phyloP scores from a whole-genome alignment of 2,329 filamentous ascomycete species.

The Aspergillus quadrilineatus region DNA sequence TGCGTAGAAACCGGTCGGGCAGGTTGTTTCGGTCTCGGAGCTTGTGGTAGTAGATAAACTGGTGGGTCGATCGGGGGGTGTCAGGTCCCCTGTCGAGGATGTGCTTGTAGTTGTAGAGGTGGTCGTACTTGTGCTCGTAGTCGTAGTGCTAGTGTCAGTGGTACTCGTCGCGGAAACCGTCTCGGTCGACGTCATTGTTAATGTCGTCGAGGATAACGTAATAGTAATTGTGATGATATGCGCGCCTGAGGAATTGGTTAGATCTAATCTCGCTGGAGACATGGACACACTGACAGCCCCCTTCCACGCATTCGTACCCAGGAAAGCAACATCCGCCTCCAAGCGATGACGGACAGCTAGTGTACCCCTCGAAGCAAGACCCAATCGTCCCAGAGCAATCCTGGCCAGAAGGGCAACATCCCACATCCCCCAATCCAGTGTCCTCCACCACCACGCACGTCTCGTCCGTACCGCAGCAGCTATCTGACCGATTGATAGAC shows the following conservation, averaged over 20 bases:
- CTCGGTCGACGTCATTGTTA: slow-evolving; percentile 32
- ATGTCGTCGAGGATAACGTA: slow-evolving; percentile 33
- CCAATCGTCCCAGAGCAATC: slow-evolving; percentile 54
- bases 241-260: slow-evolving; percentile 26
- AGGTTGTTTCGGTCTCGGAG: slow-evolving; percentile 51
- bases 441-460: slow-evolving; percentile 56
- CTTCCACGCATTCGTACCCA: slow-evolving; percentile 56
- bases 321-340: slow-evolving; percentile 64
- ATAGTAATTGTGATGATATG: slow-evolving; percentile 38
- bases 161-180: slow-evolving; percentile 25
- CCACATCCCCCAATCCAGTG: slow-evolving; percentile 56
- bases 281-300: slow-evolving; percentile 51
- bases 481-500: slow-evolving; percentile 56
- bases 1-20: slow-evolving; percentile 88
- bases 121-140: slow-evolving; percentile 33
- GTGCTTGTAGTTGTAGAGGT: slow-evolving; percentile 36
- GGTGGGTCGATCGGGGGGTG: slow-evolving; percentile 41
- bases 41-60: slow-evolving; percentile 37
- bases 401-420: slow-evolving; percentile 58
- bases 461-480: slow-evolving; percentile 56
- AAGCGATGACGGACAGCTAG: slow-evolving; percentile 52
- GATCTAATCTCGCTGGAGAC: neutral
- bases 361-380: slow-evolving; percentile 54
- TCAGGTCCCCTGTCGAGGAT: slow-evolving; percentile 28
- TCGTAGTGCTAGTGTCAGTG: slow-evolving; percentile 35